Base-by-base conservation (phyloP, 768 basidiomycete species). In the Pisolithus marmoratus region DNA sequence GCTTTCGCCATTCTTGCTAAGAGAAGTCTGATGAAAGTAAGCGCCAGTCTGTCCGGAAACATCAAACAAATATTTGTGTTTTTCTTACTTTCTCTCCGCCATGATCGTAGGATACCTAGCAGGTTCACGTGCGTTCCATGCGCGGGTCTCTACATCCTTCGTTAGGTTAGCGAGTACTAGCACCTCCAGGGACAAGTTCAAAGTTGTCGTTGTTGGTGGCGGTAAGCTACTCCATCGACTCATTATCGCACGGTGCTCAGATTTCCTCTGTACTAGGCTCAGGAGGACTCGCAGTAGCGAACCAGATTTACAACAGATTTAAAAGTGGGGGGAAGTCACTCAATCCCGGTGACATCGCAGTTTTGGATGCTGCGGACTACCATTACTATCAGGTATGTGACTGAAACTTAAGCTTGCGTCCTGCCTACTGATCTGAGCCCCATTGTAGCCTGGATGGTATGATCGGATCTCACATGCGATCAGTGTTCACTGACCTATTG, bases 291-390 rank as follows among this genome's bases (percentile, higher is more conserved):
- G 79, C 83, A 38, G 86, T 87, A 34, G 92, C 94, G 36, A 85
- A 89, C 58, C 94, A 97, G 70, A 82, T 98, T 43, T 90, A 85
- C 65, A 74, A 91, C 60, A 78, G 84, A 27, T 93, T 96, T 66
- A 76, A 78, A 56, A 72, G 76, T 12, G 83, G 85, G 41, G 86
- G 84, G 8, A 84, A 85, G 56, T 67, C 79, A 26, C 66, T 96
- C 36, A 80, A 76, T 38, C 67, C 75, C 19, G 88, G 83, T 22
- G 94, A 97, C 65, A 82, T 98, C 43, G 90, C 82, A 6, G 85
- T 98, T 50, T 70, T 96, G 29, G 95, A 98, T 63, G 80, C 79
- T 17, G 82, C 90, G 22, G 76, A 86, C 54, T 79, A 80, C 46
- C 94, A 97, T 69, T 81, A 90, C 67, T 97, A 95, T 71, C 85